Conservation (phyloP, 306 rosid genomes). For the Begonia peltatifolia region DNA sequence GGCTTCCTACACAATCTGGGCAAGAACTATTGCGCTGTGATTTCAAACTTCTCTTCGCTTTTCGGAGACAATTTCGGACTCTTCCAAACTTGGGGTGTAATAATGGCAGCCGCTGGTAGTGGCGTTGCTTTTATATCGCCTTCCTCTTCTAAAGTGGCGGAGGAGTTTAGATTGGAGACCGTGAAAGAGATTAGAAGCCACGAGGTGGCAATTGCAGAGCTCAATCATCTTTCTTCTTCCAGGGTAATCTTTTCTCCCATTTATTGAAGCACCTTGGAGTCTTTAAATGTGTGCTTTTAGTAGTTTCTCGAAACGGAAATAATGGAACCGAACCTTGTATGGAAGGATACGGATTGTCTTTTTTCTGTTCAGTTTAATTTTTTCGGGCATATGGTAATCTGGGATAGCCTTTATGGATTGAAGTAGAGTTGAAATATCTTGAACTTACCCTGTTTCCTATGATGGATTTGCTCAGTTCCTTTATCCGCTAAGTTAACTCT, state of each 20-base stretch:
- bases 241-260: constrained; percentile 21
- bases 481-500: no score
- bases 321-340: neutral
- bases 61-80: no score
- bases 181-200: constrained; percentile 34
- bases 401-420: neutral
- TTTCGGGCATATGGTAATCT: neutral
- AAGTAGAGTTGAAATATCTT: neutral
- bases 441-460: no score
- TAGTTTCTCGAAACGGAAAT: no score
- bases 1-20: no score
- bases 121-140: constrained; percentile 2
- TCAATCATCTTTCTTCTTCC: constrained; percentile 38
- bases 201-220: constrained; percentile 68
- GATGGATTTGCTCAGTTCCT: no score
- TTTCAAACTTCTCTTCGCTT: no score
- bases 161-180: constrained; percentile 11
- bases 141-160: neutral
- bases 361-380: neutral
- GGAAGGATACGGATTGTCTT: neutral
- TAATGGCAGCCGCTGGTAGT: constrained; percentile 3
- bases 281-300: no score
- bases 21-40: no score
- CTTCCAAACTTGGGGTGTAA: no score
- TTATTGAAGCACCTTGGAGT: no score